Evolutionary conservation across 768 basidiomycete species (phyloP), one percentile per base, ranked within the genome.

Genomic region (Mycena belliarum): DNA sequence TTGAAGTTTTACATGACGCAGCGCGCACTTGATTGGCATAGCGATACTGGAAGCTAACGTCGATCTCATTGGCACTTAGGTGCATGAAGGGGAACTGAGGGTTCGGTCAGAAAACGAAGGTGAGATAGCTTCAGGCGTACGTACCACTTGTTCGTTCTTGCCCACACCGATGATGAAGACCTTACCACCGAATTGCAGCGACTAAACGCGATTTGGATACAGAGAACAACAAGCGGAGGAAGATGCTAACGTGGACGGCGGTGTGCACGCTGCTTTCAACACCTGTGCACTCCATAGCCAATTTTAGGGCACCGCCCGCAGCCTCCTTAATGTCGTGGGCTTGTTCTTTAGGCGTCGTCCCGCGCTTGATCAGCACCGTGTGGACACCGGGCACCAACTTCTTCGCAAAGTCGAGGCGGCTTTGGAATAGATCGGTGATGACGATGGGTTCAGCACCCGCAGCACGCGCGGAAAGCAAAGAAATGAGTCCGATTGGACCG

Each of bases 161-260:
- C 86, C 86, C 15, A 87, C 85, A 49, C 87, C 87, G 29, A 88
- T 86, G 58, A 88, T 82, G 68, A 87, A 87, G 24, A 88, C 84
- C 63, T 85, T 86, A 28, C 81, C 83, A 35, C 86, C 85, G 54
- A 87, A 88, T 64, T 79, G 75, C 65, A 79, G 73, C n/a, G 85
- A 84, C 83, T 87, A 61, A 18, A 52, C 5, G 37, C 26, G 10
- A 51, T 18, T 48, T n/a, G 33, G 26, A 18, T 23, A 35, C 29
- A 6, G 50, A n/a, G 11, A 25, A 29, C 38, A 40, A 21, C 20
- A 42, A 59, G 14, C 4, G 12, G 37, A 33, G 25, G 44, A 52
- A 37, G 14, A 66, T 78, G 72, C 67, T 6, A 52, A 85, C 84
- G 56, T 82, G 77, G 40, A 84, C 71, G 24, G 84, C 85, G 10